Percentiles rank a stretch among this genome's conserved stretches.
These are phyloP conservation scores for Tulasnella sp. DNA, from an alignment of 768 basidiomycete genomes.

Conservation along the genomic window DNA sequence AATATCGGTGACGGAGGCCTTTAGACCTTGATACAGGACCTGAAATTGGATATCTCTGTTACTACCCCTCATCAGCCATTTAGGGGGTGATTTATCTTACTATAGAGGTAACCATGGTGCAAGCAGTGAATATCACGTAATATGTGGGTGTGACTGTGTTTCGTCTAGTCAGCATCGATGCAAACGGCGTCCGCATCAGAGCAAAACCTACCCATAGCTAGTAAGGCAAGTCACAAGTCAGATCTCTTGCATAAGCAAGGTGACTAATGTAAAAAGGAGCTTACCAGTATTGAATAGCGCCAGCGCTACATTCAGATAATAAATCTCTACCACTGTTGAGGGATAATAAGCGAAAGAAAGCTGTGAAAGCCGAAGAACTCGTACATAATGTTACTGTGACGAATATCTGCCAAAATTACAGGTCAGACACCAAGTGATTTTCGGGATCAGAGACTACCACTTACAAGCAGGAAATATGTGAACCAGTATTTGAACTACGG, in stretches of 20 bases:
- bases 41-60: background rate
- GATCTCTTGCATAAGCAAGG: background rate
- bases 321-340: constrained; percentile 67
- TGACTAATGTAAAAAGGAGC: background rate
- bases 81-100: no score
- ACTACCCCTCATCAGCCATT: no score
- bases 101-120: constrained; percentile 29
- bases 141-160: constrained; percentile 26
- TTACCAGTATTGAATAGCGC: constrained; percentile 71
- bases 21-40: constrained; percentile 35
- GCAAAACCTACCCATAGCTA: constrained; percentile 6
- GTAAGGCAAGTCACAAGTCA: background rate
- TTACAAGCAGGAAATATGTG: constrained; percentile 78
- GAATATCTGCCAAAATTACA: no score
- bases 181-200: background rate
- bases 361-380: background rate
- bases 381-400: constrained; percentile 55
- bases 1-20: constrained; percentile 43
- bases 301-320: constrained; percentile 89
- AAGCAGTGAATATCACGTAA: constrained; percentile 32
- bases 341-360: constrained; percentile 11
- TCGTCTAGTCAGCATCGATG: background rate
- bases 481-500: constrained; percentile 82
- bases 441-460: no score
- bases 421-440: no score